Evolutionary conservation across 139 green algal species (phyloP).

Genomic region (Chlorella sp.): DNA sequence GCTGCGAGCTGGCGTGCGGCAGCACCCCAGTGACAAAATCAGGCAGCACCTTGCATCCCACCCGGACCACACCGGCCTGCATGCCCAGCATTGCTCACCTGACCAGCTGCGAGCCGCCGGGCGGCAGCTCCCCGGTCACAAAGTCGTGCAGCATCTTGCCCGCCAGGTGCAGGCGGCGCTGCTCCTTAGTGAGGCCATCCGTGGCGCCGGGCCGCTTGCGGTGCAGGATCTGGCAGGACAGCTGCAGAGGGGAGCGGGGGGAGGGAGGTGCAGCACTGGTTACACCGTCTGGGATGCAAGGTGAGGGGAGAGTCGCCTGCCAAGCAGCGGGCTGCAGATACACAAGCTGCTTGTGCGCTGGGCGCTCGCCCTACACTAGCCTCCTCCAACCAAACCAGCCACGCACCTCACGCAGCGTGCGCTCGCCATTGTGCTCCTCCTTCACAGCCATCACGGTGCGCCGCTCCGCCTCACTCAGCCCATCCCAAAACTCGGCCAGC

Average conservation of each 20-base stretch:
- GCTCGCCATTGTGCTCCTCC: constrained; percentile 9
- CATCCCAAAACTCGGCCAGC: constrained; percentile 36
- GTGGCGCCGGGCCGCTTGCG: constrained; percentile 15
- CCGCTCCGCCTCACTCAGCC: constrained; percentile 4
- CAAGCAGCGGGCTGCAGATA: too few relatives aligned
- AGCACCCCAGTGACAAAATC: too few relatives aligned
- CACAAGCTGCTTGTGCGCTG: too few relatives aligned
- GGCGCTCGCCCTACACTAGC: too few relatives aligned
- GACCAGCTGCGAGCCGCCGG: background rate
- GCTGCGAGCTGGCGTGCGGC: too few relatives aligned
- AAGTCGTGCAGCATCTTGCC: constrained; percentile 30
- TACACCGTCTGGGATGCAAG: too few relatives aligned
- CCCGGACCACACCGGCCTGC: too few relatives aligned
- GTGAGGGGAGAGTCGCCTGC: too few relatives aligned
- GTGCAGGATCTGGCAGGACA: constrained; percentile 28
- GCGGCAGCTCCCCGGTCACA: background rate
- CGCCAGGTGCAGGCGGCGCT: constrained; percentile 11
- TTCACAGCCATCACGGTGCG: constrained; percentile 8
- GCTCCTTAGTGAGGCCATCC: background rate
- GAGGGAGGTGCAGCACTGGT: too few relatives aligned
- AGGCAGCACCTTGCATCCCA: too few relatives aligned
- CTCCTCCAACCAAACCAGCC: too few relatives aligned
- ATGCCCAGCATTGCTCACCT: background rate
- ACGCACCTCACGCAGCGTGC: constrained; percentile 6
- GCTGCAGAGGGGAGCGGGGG: background rate